These are phyloP conservation scores for Vicia faba DNA, from an alignment of 306 rosid species.

Conservation along the genomic window DNA sequence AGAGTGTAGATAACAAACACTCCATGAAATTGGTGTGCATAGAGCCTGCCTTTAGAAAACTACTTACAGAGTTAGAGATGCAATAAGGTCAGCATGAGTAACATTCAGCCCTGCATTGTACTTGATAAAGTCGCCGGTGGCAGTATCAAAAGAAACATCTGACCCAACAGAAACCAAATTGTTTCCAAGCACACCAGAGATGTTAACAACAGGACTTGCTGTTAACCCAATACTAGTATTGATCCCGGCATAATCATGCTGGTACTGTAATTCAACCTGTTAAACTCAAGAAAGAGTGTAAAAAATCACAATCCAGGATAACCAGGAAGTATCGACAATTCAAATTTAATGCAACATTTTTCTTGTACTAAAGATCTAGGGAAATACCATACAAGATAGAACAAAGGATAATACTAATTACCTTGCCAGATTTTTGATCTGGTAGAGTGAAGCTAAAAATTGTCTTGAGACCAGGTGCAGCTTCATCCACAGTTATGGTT, in stretches of 20 bases:
- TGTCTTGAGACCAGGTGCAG: conserved; percentile 89
- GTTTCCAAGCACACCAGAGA: conserved; percentile 90
- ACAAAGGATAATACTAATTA: conserved; percentile 31
- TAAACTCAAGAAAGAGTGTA: conserved; percentile 21
- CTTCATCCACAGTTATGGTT: conserved; percentile 86
- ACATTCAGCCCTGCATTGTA: conserved; percentile 80
- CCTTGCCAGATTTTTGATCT: conserved; percentile 95
- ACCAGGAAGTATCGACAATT: background rate
- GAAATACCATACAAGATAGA: background rate
- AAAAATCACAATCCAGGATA: conserved; percentile 1
- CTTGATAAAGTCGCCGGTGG: conserved; percentile 75
- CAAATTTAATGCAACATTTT: background rate
- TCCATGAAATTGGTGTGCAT: background rate
- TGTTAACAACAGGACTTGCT: conserved; percentile 81
- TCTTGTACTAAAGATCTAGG: too few relatives aligned
- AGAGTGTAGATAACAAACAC: background rate
- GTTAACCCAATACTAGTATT: conserved; percentile 87
- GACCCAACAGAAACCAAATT: conserved; percentile 65
- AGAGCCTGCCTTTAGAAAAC: background rate
- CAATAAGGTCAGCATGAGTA: conserved; percentile 74
- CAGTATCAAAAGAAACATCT: conserved; percentile 84
- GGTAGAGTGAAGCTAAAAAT: conserved; percentile 82
- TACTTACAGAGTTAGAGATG: conserved; percentile 79
- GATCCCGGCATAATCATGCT: conserved; percentile 90
- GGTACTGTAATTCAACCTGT: conserved; percentile 92